phyloP scores from a whole-genome alignment of 768 basidiomycete species.

The Tubosaeta sp. region DNA sequence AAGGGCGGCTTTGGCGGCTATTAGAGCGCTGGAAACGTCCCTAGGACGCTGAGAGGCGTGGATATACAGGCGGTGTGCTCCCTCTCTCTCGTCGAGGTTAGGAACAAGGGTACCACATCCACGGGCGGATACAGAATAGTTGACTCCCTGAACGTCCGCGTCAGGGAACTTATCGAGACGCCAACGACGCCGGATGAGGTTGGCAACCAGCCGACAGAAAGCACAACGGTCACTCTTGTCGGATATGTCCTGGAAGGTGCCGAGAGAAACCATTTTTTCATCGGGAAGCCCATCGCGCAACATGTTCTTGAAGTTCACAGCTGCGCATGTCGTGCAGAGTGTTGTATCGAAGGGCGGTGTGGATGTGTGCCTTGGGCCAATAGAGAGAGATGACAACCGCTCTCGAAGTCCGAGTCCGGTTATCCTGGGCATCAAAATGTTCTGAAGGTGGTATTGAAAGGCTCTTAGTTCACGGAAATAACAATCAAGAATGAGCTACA shows the following conservation, averaged over 20 bases:
- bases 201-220: conserved; percentile 14
- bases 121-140: conserved; percentile 4
- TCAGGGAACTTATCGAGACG: conserved; percentile 10
- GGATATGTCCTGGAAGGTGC: conserved; percentile 5
- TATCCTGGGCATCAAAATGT: conserved; percentile 2
- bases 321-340: conserved; percentile 10
- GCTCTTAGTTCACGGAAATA: background rate
- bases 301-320: conserved; percentile 9
- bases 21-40: background rate
- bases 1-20: background rate
- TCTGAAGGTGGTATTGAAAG: background rate
- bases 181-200: conserved; percentile 13
- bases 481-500: too few species aligned
- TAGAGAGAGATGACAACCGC: background rate
- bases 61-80: conserved; percentile 12
- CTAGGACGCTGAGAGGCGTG: conserved; percentile 8
- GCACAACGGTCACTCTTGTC: conserved; percentile 6
- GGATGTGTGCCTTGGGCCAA: background rate
- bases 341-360: background rate
- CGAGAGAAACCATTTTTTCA: background rate
- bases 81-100: conserved; percentile 1
- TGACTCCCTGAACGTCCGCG: conserved; percentile 2
- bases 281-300: conserved; percentile 12
- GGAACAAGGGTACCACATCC: background rate
- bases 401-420: conserved; percentile 5